These are phyloP conservation scores for Fraxinus greggii DNA, from an alignment of 305 asterid species.

Conservation along the genomic window DNA sequence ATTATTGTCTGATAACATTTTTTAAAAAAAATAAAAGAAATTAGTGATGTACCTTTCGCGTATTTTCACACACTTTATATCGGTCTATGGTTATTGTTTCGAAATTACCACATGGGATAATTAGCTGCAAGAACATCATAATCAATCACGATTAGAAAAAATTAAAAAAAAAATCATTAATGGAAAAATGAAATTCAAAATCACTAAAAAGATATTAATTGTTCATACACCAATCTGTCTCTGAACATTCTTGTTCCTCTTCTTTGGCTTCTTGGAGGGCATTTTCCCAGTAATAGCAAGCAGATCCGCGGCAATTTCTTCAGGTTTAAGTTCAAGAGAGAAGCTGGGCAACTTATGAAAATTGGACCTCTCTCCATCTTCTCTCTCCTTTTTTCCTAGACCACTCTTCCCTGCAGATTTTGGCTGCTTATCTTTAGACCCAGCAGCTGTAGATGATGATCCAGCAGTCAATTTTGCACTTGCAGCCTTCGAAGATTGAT, in stretches of 20 bases:
- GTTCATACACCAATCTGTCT: conserved; percentile 3
- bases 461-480: not conserved
- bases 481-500: not conserved
- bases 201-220: not conserved
- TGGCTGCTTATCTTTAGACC: not conserved
- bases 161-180: not conserved
- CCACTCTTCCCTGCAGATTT: not conserved
- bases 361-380: not conserved
- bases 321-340: not conserved
- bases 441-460: not conserved
- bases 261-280: not conserved
- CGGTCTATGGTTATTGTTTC: not conserved
- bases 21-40: not conserved
- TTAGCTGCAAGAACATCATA: not conserved
- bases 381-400: not conserved
- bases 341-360: conserved; percentile 1
- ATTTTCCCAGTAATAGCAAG: conserved; percentile 6
- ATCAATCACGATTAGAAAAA: not conserved
- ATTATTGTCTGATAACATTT: not conserved
- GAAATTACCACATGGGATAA: not conserved
- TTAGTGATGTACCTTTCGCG: not conserved
- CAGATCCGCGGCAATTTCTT: conserved; percentile 7
- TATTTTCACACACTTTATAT: not conserved
- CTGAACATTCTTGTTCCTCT: conserved; percentile 2
- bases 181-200: not conserved